Percentiles rank a stretch among this genome's conserved stretches.
Conservation (phyloP, 2,329 filamentous ascomycete genomes). For the Purpureocillium lavendulum region DNA sequence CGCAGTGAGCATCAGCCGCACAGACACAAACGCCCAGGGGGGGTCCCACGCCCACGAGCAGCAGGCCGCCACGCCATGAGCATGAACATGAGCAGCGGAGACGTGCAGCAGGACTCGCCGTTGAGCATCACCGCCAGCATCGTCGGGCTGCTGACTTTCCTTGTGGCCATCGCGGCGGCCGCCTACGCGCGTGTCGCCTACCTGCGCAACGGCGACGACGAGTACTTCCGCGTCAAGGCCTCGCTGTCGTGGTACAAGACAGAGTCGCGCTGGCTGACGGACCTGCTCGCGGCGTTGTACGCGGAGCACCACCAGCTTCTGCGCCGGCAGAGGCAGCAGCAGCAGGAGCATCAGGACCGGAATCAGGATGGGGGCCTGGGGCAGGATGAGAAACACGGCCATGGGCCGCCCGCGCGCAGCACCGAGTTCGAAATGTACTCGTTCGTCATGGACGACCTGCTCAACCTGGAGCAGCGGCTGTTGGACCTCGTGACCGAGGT, state of each 20-base stretch:
- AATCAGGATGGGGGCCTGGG: no score
- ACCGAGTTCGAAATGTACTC: conserved; percentile 37
- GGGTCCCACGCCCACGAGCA: no score
- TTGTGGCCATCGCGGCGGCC: conserved; percentile 34
- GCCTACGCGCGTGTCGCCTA: conserved; percentile 35
- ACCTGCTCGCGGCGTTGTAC: conserved; percentile 26
- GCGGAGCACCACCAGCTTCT: conserved; percentile 11
- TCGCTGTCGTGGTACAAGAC: conserved; percentile 41
- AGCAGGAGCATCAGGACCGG: no score
- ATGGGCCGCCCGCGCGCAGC: conserved; percentile 6
- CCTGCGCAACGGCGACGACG: conserved; percentile 34
- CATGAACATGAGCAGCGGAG: conserved; percentile 6
- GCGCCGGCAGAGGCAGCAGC: no score
- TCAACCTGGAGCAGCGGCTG: conserved; percentile 33
- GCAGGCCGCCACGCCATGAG: conserved; percentile 9
- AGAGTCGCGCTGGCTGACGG: conserved; percentile 35
- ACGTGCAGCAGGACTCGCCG: conserved; percentile 26
- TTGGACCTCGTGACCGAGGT: conserved; percentile 36
- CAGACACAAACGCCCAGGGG: no score
- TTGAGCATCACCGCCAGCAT: conserved; percentile 35
- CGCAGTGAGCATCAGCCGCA: no score
- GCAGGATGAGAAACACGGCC: conserved; percentile 6
- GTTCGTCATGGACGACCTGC: conserved; percentile 37
- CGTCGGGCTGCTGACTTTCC: conserved; percentile 37
- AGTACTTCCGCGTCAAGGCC: conserved; percentile 38